These are phyloP conservation scores for Rubus idaeus DNA, from an alignment of 306 rosid genomes.

Conservation along the genomic window DNA sequence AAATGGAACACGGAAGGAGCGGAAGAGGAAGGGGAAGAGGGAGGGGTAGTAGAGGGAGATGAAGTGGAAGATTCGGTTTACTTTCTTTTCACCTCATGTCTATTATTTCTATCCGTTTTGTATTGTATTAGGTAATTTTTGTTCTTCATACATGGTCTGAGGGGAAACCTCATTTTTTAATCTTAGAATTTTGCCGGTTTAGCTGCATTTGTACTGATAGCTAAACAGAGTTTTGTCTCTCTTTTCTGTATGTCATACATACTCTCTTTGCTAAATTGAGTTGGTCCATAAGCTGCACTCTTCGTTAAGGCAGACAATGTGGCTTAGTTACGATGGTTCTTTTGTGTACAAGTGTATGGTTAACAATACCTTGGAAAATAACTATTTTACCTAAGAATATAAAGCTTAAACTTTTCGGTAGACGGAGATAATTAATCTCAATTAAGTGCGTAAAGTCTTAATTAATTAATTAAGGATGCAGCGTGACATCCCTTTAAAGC, in stretches of 20 bases:
- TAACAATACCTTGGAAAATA: no score
- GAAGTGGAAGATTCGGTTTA: constrained; percentile 34
- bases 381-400: no score
- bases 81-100: not conserved
- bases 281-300: not conserved
- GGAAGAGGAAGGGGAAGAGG: constrained; percentile 44
- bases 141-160: not conserved
- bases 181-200: not conserved
- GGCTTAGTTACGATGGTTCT: no score
- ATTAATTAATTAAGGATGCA: no score
- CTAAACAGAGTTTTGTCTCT: not conserved
- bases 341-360: no score
- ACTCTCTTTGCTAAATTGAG: not conserved
- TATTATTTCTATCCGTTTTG: not conserved
- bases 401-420: no score
- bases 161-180: not conserved
- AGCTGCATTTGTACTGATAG: not conserved
- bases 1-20: constrained; percentile 42
- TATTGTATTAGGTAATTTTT: not conserved
- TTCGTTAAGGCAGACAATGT: no score
- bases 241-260: not conserved
- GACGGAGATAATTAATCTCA: no score
- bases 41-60: no score
- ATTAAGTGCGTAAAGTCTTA: no score
- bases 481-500: no score